These are phyloP conservation scores for Bacidia rubella DNA, from an alignment of 495 filamentous ascomycete species.

Conservation along the genomic window DNA sequence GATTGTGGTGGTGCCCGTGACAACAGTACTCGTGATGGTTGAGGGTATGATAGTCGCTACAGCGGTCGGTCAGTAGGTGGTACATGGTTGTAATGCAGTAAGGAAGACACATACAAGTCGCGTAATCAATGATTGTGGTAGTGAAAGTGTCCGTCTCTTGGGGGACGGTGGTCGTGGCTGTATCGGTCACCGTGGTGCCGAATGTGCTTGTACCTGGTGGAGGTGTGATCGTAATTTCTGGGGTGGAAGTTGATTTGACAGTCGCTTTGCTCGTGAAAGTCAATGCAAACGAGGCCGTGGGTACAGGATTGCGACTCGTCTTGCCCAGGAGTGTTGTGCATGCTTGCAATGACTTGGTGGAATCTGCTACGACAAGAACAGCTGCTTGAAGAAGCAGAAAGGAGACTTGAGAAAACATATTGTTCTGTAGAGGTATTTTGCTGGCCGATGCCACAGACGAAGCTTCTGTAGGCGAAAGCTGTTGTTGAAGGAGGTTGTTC, in stretches of 20 bases:
- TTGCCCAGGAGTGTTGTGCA: not conserved
- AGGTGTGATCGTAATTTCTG: not conserved
- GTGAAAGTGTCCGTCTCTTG: not conserved
- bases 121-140: not conserved
- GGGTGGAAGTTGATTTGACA: not conserved
- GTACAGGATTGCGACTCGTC: not conserved
- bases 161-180: not conserved
- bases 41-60: not conserved
- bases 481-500: too few relatives aligned
- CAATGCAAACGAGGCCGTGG: not conserved
- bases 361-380: not conserved
- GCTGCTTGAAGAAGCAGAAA: not conserved
- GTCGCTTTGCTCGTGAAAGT: not conserved
- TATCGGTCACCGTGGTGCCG: not conserved
- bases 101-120: not conserved
- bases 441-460: too few relatives aligned
- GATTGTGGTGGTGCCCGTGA: not conserved
- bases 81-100: not conserved
- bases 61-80: not conserved
- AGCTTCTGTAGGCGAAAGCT: too few relatives aligned
- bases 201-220: not conserved
- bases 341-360: not conserved
- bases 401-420: not conserved
- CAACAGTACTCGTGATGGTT: not conserved
- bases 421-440: too few relatives aligned